Evolutionary conservation across 495 filamentous ascomycete genomes (phyloP), one percentile per base, ranked within the genome.

Genomic region (Xylaria flabelliformis): DNA sequence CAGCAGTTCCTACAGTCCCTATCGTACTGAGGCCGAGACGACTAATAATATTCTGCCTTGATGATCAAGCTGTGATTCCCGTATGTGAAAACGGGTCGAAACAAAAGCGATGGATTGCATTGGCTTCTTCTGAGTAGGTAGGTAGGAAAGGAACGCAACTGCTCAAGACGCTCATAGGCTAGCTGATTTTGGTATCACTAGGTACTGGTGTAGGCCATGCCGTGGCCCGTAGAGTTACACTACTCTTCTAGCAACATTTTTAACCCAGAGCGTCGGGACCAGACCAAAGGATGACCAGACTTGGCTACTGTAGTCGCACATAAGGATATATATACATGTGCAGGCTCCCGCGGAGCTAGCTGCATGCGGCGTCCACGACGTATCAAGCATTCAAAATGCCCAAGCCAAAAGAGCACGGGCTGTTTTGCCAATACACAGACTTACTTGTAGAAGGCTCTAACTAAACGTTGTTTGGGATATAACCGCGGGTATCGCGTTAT

Each of bases 241-340:
- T 44, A 39, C 41, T 69, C 53, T 46, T n/a, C 41, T 64, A 29
- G 61, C 17, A 63, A 64, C 24, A 19, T 56, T 61, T 55, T 56
- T 55, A 51, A 64, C 62, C 69, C 69, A 71, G 69, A 64, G 59
- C 59, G 21, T 32, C 56, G 69, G 69, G 48, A 71, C 69, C 46
- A 56, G 59, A 17, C 59, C 61, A 44, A 24, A 42, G 64, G n/a
- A 58, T 42, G n/a, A 44, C 12, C n/a, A 34, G 59, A 64, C 59
- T 46, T 64, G 59, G 48, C 69, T 32, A n/a, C 58, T 61, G 10
- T n/a, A 48, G 59, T 34, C 36, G 34, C 44, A 59, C 59, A 64
- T n/a, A 46, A 48, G 41, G 41, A 61, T 39, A 21, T 48, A 44
- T 29, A 41, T 29, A 41, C 41, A 46, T 50, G 56, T 26, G 24